Conservation (phyloP, 202 grass and related monocot species). For the Zizania palustris region DNA sequence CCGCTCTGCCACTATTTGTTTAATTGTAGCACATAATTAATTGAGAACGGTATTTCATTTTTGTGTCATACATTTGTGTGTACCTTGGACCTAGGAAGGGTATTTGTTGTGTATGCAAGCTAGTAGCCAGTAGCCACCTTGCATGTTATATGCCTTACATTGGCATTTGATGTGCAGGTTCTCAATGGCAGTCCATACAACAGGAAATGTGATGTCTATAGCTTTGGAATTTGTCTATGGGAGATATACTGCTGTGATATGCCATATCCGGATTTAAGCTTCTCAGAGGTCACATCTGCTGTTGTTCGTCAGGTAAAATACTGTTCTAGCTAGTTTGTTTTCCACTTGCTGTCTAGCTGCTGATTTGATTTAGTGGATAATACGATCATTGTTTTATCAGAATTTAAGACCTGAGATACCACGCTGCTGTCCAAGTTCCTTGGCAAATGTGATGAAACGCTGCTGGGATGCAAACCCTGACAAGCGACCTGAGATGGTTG, state of each 20-base stretch:
- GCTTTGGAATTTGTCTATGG: constrained; percentile 95
- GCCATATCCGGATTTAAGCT: constrained; percentile 95
- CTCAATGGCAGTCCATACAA: constrained; percentile 96
- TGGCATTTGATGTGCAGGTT: constrained; percentile 59
- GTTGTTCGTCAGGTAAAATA: constrained; percentile 82
- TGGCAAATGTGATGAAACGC: constrained; percentile 84
- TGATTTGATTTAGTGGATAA: background rate
- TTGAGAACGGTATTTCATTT: background rate
- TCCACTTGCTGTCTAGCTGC: background rate
- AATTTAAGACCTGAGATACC: constrained; percentile 97
- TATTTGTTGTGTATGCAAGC: background rate
- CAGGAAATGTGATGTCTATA: constrained; percentile 96
- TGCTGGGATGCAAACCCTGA: constrained; percentile 93
- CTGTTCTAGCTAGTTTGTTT: background rate
- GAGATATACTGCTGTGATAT: constrained; percentile 98
- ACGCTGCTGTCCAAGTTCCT: constrained; percentile 80
- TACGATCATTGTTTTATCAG: constrained; percentile 29
- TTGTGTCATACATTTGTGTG: background rate
- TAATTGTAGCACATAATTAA: background rate
- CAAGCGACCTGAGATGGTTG: constrained; percentile 85
- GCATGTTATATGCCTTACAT: constrained; percentile 3
- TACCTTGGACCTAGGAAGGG: background rate
- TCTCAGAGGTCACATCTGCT: constrained; percentile 88
- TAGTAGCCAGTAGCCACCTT: background rate
- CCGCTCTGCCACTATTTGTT: background rate